Evolutionary conservation across 1,284 basidiomycete species (phyloP), one percentile per base, ranked within the genome.

Genomic region (Phenoliferia sp.): DNA sequence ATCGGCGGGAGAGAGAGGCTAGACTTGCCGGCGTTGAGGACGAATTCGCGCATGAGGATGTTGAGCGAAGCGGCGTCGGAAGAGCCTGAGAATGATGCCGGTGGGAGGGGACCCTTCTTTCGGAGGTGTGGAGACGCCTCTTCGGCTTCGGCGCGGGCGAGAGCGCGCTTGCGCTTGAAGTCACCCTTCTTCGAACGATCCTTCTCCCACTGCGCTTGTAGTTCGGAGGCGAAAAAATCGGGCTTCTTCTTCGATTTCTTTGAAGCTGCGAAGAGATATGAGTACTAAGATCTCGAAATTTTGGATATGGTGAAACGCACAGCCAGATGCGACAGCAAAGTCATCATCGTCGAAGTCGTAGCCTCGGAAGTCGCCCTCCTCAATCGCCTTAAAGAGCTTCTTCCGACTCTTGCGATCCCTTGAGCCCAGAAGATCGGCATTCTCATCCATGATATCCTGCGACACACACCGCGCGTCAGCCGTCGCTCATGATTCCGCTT

Each of bases 181-280:
- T 86, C 87, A 0, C 90, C 90, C 79, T 95, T 96, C 80, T 87
- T 89, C 63, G 82, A 80, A 1, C 91, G 88, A 76, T 95, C 93
- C 62, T 84, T 84, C 67, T 86, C 84, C 92, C 92, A 95, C 71
- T 88, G 88, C 0, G 80, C 84, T 68, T 84, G 84, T 1, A 96
- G 82, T 12, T 88, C 84, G 26, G 61, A 44, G 19, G 68, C 67
- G 56, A 73, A 73, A 10, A 63, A 65, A 29, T 33, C 59, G 59
- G 64, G 61, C 59, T 69, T 59, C 59, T 69, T 72, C 59, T 62
- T 62, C 61, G 68, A 65, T 61, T 69, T 69, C 64, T 69, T 69
- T 50, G 62, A 64, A 9, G 62, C 48, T 66, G 58, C 6, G 36
- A n/a, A 5, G 39, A 33, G 29, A n/a, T 33, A 9, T 19, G 5